Base-by-base conservation (phyloP, 2,329 filamentous ascomycete genomes). In the Acephala macrosclerotiorum region DNA sequence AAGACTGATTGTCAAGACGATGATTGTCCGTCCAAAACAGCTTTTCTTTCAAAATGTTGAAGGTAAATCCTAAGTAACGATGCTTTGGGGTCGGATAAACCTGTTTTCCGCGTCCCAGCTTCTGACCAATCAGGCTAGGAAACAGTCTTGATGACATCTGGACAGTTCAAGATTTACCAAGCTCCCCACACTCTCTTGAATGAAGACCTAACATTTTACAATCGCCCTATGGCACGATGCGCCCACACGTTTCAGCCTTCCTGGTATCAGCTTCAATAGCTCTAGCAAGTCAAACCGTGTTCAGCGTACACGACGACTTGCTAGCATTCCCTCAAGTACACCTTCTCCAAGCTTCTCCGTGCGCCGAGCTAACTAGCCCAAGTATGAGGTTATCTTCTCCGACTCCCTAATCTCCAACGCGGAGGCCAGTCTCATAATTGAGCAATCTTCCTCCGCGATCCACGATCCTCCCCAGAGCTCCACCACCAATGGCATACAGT, bases 241-340 rank as follows among this genome's bases (percentile, higher is more conserved):
- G 66, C 66, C 66, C 57, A 68, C 25, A 71, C 57, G 71, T 72
- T 69, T 16, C 68, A 63, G 70, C 69, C 62, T 66, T 76, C 35
- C 63, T 77, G 67, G 72, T 71, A 63, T 67, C 66, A 61, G 64
- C 68, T 65, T 66, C 71, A 56, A 40, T 83, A 58, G 81, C 80
- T 62, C 77, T 84, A 65, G 85, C 84, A 56, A 85, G 79, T 72
- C 84, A 85, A 73, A 84, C 84, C 71, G 79, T 83, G 22, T 92
- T 92, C 81, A 91, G 87, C 76, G 88, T 92, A 18, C 85, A 91
- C 71, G 90, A 92, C 77, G 90, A 93, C 75, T 76, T 93, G 33
- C 82, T 92, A 61, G 90, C 90, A 18, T 91, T 87, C 77, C 90
- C 90, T 20, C 89, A 91, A 80, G 89, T 91, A 81, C 56, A n/a